phyloP scores from a whole-genome alignment of 805 yeast genomes.

The Diddensiella transvaalensis region DNA sequence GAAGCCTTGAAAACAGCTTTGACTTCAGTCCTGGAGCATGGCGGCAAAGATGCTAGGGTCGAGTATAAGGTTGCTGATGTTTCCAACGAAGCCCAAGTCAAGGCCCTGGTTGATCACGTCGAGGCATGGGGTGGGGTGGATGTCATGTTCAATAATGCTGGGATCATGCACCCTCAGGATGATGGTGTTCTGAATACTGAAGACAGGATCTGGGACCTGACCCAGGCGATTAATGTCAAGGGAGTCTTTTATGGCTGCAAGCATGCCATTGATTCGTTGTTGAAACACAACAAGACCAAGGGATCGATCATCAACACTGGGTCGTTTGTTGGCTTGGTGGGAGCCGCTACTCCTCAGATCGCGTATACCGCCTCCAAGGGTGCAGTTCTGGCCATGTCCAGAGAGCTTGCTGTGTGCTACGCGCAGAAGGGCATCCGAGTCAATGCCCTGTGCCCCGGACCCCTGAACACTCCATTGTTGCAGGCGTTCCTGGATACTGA shows the following conservation, averaged over 20 bases:
- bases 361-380: slow-evolving; percentile 40
- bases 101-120: slow-evolving; percentile 45
- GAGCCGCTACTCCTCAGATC: slow-evolving; percentile 39
- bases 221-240: slow-evolving; percentile 36
- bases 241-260: slow-evolving; percentile 37
- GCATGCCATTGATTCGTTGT: slow-evolving; percentile 34
- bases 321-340: slow-evolving; percentile 36
- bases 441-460: slow-evolving; percentile 58
- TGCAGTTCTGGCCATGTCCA: slow-evolving; percentile 36
- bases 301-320: slow-evolving; percentile 38
- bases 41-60: slow-evolving; percentile 67
- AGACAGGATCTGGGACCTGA: slow-evolving; percentile 36
- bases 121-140: slow-evolving; percentile 75
- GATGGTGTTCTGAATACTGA: slow-evolving; percentile 34
- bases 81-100: slow-evolving; percentile 33
- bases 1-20: slow-evolving; percentile 52
- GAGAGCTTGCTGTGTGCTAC: slow-evolving; percentile 54
- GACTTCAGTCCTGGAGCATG: slow-evolving; percentile 62
- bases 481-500: slow-evolving; percentile 52
- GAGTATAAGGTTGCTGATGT: slow-evolving; percentile 30
- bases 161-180: slow-evolving; percentile 45
- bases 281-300: slow-evolving; percentile 26
- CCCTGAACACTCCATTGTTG: slow-evolving; percentile 58
- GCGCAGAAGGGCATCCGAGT: slow-evolving; percentile 53
- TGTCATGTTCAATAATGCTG: slow-evolving; percentile 85